A percentile compares a stretch with the other conserved stretches of the same genome.
phyloP scores from a whole-genome alignment of 352 stramenopile species.

The Phytophthora europaea region DNA sequence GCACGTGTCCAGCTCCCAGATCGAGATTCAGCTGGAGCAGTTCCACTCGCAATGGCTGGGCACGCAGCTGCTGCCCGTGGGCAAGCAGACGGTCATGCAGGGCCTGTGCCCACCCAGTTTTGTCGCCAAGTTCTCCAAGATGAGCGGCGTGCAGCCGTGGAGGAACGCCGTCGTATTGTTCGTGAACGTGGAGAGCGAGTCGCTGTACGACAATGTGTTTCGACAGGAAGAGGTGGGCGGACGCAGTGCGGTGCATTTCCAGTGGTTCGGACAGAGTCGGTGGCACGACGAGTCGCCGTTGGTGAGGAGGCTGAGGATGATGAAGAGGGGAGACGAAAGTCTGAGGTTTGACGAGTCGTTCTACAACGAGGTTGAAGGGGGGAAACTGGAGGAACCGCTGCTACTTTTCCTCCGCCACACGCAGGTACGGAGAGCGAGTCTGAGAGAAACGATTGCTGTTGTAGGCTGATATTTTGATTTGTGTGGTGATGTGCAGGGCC shows the following conservation, averaged over 20 bases:
- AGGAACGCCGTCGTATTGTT: slow-evolving; percentile 67
- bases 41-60: slow-evolving; percentile 66
- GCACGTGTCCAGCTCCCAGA: slow-evolving; percentile 30
- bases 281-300: slow-evolving; percentile 40
- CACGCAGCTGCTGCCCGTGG: slow-evolving; percentile 58
- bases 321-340: slow-evolving; percentile 39
- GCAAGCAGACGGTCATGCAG: slow-evolving; percentile 65
- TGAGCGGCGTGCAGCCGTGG: slow-evolving; percentile 66
- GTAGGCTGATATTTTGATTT: background rate
- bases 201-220: slow-evolving; percentile 62
- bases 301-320: slow-evolving; percentile 39
- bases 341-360: slow-evolving; percentile 45
- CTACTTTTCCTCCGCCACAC: slow-evolving; percentile 67
- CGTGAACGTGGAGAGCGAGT: slow-evolving; percentile 51
- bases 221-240: slow-evolving; percentile 33
- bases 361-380: slow-evolving; percentile 21
- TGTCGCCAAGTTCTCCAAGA: slow-evolving; percentile 46
- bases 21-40: slow-evolving; percentile 46
- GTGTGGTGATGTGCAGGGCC: slow-evolving; percentile 22
- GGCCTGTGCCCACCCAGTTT: slow-evolving; percentile 46
- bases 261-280: slow-evolving; percentile 60
- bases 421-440: slow-evolving; percentile 25
- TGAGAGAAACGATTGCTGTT: background rate
- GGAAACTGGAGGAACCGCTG: slow-evolving; percentile 30
- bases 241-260: slow-evolving; percentile 50